phyloP scores from a whole-genome alignment of 2,329 filamentous ascomycete species.

The Pyrenochaeta sp. region DNA sequence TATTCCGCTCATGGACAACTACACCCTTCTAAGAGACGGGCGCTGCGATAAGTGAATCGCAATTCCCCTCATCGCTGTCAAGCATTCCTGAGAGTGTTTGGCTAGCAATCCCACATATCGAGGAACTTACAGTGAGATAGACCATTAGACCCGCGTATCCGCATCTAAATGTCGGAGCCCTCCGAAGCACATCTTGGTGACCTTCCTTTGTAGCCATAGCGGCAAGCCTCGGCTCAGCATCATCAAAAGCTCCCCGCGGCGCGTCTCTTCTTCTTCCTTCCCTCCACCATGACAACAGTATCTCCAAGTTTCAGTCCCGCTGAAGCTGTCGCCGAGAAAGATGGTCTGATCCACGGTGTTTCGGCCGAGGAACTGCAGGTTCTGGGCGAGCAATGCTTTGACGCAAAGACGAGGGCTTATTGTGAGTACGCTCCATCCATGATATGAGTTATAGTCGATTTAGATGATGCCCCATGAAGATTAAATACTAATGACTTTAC shows the following conservation, averaged over 20 bases:
- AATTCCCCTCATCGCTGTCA: no score
- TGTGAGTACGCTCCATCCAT: conserved; percentile 60
- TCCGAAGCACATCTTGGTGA: conserved; percentile 14
- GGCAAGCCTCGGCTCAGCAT: conserved; percentile 22
- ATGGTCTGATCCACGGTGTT: conserved; percentile 61
- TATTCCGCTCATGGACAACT: no score
- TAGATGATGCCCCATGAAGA: neutral
- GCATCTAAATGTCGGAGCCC: conserved; percentile 10
- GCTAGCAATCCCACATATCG: neutral
- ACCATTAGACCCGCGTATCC: no score
- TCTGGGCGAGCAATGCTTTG: conserved; percentile 69
- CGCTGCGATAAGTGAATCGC: no score
- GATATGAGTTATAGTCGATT: neutral
- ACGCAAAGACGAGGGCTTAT: conserved; percentile 82
- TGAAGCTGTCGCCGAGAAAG: conserved; percentile 43
- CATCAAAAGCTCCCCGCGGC: conserved; percentile 25
- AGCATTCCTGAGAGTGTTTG: no score
- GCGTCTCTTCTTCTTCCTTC: conserved; percentile 25
- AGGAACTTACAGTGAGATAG: no score
- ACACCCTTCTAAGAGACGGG: no score
- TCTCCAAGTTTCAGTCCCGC: conserved; percentile 37
- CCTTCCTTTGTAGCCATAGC: conserved; percentile 26
- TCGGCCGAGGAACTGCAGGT: conserved; percentile 69
- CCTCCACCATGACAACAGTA: conserved; percentile 45
- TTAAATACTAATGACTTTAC: neutral